These are phyloP conservation scores for Acanthamoeba triangularis DNA, from an alignment of 208 protist genomes.

Conservation along the genomic window DNA sequence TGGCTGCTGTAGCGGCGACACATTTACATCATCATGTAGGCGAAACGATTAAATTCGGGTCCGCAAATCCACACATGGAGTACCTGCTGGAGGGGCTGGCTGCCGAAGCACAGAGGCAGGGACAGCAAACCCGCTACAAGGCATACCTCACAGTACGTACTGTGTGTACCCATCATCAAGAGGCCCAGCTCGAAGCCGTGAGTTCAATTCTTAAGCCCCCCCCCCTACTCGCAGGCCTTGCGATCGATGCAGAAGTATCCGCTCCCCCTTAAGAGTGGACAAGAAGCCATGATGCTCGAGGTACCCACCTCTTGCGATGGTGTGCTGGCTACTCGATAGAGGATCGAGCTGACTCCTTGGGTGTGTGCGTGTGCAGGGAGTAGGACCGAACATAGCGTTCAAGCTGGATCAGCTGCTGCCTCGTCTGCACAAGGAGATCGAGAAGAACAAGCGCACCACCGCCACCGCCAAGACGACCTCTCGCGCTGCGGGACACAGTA, in stretches of 20 bases:
- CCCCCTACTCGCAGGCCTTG: not conserved
- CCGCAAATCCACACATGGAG: conserved; percentile 48
- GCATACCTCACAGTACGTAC: not conserved
- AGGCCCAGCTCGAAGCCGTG: not conserved
- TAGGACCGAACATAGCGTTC: not conserved
- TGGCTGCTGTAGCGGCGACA: not conserved
- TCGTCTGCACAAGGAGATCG: conserved; percentile 45
- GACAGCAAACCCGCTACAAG: not conserved
- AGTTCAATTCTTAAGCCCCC: not conserved
- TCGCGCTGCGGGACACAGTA: not conserved
- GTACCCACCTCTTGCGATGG: no score
- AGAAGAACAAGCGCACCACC: not conserved
- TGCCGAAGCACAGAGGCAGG: conserved; percentile 13
- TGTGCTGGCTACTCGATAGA: not conserved
- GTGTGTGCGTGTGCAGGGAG: not conserved
- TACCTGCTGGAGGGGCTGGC: conserved; percentile 72
- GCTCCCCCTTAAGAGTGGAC: conserved; percentile 40
- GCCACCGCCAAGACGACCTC: not conserved
- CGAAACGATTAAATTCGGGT: not conserved
- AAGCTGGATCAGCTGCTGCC: conserved; percentile 48
- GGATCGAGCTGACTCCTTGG: not conserved
- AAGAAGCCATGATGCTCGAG: conserved; percentile 44
- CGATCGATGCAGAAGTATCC: conserved; percentile 48
- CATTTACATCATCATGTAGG: not conserved
- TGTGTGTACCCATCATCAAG: no score